Evolutionary conservation across 1,284 basidiomycete genomes (phyloP).

Genomic region (Ustilago shanxiensis): DNA sequence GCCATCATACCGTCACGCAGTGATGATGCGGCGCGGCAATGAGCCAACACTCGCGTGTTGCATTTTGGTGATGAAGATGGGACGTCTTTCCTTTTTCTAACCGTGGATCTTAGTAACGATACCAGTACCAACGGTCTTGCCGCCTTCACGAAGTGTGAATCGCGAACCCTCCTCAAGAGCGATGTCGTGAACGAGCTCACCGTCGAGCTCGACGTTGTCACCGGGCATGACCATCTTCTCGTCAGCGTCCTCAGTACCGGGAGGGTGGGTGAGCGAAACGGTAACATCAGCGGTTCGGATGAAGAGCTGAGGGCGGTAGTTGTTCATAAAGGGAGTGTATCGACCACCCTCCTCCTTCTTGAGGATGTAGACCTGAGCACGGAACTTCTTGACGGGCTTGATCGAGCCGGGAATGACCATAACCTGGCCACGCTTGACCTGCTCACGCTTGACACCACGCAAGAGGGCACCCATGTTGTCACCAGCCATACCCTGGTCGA

Average conservation of each 20-base stretch:
- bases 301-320: conserved; percentile 97
- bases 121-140: conserved; percentile 77
- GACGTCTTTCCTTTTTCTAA: conserved; percentile 20
- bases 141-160: conserved; percentile 98
- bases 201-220: conserved; percentile 95
- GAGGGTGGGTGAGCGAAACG: conserved; percentile 85
- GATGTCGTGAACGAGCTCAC: conserved; percentile 86
- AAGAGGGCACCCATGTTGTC: conserved; percentile 99
- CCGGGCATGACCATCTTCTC: conserved; percentile 91
- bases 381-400: conserved; percentile 92
- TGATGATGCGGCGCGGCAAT: neutral
- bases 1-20: neutral
- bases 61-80: conserved; percentile 13
- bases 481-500: conserved; percentile 96
- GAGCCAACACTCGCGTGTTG: conserved; percentile 12
- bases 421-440: conserved; percentile 92
- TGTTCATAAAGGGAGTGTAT: conserved; percentile 95
- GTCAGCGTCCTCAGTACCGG: conserved; percentile 74
- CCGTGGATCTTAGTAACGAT: conserved; percentile 66
- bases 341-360: conserved; percentile 99
- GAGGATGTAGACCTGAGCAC: conserved; percentile 72
- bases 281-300: conserved; percentile 96
- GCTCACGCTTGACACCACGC: conserved; percentile 97
- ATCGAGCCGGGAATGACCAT: conserved; percentile 91
- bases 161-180: conserved; percentile 92